Base-by-base conservation (phyloP, 1,139 yeast species). In the Zhuliangozyma blackwelliae region DNA sequence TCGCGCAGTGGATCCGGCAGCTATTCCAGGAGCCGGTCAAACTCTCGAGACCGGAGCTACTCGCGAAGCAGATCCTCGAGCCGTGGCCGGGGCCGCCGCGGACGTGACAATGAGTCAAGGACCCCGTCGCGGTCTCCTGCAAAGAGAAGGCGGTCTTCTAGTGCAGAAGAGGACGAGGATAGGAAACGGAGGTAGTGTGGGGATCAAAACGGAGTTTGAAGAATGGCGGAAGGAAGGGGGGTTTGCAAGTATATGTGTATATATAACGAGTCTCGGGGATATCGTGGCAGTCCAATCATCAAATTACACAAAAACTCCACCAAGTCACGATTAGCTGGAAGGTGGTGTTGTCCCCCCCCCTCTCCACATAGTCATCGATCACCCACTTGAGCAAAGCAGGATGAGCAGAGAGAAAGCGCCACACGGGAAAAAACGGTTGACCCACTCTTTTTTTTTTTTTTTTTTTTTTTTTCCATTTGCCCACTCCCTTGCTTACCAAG, bases 41-140 rank as follows among this genome's bases (percentile, higher is more conserved):
- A 37, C n/a, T 46, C 49, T 10, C 16, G 52, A 16, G 49, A 55
- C 31, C 38, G 48, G 9, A 47, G 54, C 39, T 29, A 35, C 39
- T 45, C 28, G 22, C 48, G 54, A 28, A 46, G 58, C 38, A 39
- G 49, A 25, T 35, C 40, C n/a, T 27, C 33, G 12, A 34, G 36
- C 26, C 13, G 37, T n/a, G 32, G 40, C 29, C 31, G 34, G n/a
- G 29, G 28, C 22, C 22, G 38, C 25, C 27, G 38, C 25, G 29
- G 37, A 10, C 23, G 33, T 25, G 25, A 7, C 11, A 23, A 34
- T 25, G 39, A 39, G 26, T 44, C 47, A 11, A 34, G 44, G 36
- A 41, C 46, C 19, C 45, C 44, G 16, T 42, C 46, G 3, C 36
- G 43, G 13, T 41, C 9, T 10, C 21, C 19, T 29, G 23, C 16